phyloP scores from a whole-genome alignment of 352 stramenopile genomes.

The Thalassiosira exigua region DNA sequence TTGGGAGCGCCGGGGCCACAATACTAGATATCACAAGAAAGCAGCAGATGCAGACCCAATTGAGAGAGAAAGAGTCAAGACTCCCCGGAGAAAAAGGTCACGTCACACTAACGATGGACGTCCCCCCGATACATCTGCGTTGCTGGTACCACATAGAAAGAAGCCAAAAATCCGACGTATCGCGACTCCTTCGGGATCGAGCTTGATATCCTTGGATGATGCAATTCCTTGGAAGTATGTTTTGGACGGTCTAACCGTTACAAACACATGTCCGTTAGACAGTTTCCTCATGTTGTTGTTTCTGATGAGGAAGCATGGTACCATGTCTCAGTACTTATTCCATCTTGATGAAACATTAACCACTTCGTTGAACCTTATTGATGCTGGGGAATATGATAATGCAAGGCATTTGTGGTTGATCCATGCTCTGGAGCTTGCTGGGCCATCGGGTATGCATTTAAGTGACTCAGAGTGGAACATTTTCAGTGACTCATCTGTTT shows the following conservation, averaged over 20 bases:
- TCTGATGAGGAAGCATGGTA: constrained; percentile 4
- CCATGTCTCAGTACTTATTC: not conserved
- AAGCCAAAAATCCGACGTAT: constrained; percentile 1
- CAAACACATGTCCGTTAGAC: constrained; percentile 19
- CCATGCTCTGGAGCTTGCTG: not conserved
- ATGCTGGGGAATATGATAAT: not conserved
- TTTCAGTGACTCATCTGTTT: not conserved
- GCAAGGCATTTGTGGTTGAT: not conserved
- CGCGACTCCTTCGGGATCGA: not conserved
- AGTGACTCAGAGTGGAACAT: not conserved
- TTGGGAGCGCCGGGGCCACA: not conserved
- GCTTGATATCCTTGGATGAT: not conserved
- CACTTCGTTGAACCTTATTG: not conserved
- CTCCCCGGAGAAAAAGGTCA: not conserved
- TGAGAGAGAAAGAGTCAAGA: constrained; percentile 1
- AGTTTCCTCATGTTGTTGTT: constrained; percentile 2
- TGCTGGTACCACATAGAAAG: not conserved
- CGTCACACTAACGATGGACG: not conserved
- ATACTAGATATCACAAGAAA: too few relatives aligned
- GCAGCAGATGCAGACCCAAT: not conserved
- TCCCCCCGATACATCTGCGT: not conserved
- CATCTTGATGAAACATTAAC: not conserved
- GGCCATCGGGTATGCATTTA: not conserved
- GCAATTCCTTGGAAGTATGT: constrained; percentile 6
- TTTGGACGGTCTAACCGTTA: not conserved